A percentile compares a stretch with the other conserved stretches of the same genome.
Evolutionary conservation across 768 basidiomycete species (phyloP).

Genomic region (Suillus plorans): DNA sequence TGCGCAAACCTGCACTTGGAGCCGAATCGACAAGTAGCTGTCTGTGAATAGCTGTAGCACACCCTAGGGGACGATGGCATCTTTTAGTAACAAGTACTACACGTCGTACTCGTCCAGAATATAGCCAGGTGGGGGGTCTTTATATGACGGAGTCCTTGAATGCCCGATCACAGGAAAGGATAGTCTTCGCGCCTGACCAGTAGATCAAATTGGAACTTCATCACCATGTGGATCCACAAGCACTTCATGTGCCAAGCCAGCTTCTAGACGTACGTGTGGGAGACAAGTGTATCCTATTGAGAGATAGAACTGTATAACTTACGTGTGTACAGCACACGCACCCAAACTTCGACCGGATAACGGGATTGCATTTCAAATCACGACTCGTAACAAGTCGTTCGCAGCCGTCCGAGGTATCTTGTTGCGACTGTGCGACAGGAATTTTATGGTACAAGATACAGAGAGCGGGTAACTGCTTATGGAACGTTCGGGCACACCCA

Average conservation of each 20-base stretch:
- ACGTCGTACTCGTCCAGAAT: background rate
- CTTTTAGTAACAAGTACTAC: background rate
- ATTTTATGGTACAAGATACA: background rate
- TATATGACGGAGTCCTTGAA: background rate
- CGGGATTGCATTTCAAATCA: too few species aligned
- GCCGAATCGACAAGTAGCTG: background rate
- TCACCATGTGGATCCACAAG: background rate
- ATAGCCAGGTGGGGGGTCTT: background rate
- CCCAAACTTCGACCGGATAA: background rate
- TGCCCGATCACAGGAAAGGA: background rate
- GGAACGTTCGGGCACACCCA: too few species aligned
- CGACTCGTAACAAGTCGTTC: background rate
- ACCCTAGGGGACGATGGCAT: background rate
- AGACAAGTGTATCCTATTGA: background rate
- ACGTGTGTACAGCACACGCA: background rate
- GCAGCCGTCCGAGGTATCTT: background rate
- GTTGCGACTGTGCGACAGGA: background rate
- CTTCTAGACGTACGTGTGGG: background rate
- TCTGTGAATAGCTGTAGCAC: background rate
- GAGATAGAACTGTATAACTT: background rate
- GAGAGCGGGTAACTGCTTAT: background rate
- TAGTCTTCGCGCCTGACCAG: background rate
- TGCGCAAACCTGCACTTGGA: conserved; percentile 1
- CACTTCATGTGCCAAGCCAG: background rate
- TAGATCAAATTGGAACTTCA: background rate